A percentile compares a stretch with the other conserved stretches of the same genome.
These are phyloP conservation scores for Didymella lethalis DNA, from an alignment of 2,329 filamentous ascomycete genomes.

Conservation along the genomic window DNA sequence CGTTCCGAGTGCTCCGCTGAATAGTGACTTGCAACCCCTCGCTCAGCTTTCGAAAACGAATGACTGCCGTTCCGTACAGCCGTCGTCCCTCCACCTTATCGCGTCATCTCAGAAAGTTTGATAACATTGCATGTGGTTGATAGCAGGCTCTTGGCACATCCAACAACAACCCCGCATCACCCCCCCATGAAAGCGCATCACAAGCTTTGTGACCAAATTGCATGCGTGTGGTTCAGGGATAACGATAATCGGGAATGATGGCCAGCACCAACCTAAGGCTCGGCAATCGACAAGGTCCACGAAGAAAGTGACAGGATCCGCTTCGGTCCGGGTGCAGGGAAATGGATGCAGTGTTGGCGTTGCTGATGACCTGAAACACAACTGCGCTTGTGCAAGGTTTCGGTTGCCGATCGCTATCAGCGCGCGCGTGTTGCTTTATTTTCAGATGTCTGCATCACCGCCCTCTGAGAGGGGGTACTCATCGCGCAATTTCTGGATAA, in stretches of 20 bases:
- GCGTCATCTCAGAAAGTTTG: conserved; percentile 15
- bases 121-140: conserved; percentile 25
- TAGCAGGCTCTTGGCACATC: conserved; percentile 13
- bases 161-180: conserved; percentile 17
- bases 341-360: conserved; percentile 5
- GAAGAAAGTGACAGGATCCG: conserved; percentile 17
- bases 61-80: conserved; percentile 16
- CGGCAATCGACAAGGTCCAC: conserved; percentile 12
- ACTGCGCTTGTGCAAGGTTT: conserved; percentile 20
- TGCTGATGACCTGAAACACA: conserved; percentile 10
- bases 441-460: conserved; percentile 37
- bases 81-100: conserved; percentile 18
- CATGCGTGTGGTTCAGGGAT: conserved; percentile 19
- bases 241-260: conserved; percentile 3
- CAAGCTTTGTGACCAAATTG: conserved; percentile 24
- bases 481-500: conserved; percentile 56
- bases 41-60: not conserved
- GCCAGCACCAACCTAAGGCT: conserved; percentile 16
- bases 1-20: conserved; percentile 6
- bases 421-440: conserved; percentile 28
- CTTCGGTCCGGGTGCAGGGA: not conserved
- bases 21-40: conserved; percentile 14
- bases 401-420: conserved; percentile 26
- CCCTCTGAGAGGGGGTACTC: conserved; percentile 49
- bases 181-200: conserved; percentile 11